phyloP scores from a whole-genome alignment of 768 basidiomycete genomes.

The Trametes elegans region DNA sequence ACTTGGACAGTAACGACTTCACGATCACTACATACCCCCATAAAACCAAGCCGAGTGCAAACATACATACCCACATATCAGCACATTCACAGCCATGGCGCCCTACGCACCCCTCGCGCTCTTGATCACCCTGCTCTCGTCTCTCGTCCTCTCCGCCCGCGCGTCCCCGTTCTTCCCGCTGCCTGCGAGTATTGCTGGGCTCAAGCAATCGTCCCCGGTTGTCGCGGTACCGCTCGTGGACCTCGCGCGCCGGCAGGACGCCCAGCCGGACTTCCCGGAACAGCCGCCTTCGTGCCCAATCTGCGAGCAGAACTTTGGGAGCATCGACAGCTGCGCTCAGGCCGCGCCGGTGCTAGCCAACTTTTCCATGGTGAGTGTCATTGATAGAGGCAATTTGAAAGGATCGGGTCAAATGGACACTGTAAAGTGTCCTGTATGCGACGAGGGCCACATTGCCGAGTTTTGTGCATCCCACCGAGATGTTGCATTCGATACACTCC shows the following conservation, averaged over 20 bases:
- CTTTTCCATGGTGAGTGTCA: constrained; percentile 46
- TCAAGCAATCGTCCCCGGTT: neutral
- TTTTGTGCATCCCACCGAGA: too few species aligned
- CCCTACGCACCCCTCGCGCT: constrained; percentile 11
- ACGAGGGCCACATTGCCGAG: neutral
- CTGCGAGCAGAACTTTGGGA: constrained; percentile 49
- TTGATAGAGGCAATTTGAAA: neutral
- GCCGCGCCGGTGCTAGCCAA: constrained; percentile 59
- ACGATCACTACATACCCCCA: neutral
- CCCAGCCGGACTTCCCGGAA: constrained; percentile 48
- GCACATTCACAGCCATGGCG: neutral
- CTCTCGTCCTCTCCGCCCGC: constrained; percentile 1
- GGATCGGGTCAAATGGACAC: neutral
- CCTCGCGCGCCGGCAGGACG: constrained; percentile 18
- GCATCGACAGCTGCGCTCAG: constrained; percentile 55
- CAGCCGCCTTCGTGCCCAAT: constrained; percentile 57
- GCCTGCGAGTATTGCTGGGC: neutral
- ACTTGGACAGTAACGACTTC: neutral
- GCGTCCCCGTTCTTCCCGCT: constrained; percentile 7
- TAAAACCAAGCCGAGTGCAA: neutral
- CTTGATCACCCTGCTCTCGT: constrained; percentile 1
- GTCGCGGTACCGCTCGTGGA: neutral
- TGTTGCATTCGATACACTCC: too few species aligned
- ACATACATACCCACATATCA: neutral
- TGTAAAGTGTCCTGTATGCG: neutral